Base-by-base conservation (phyloP, 2,329 filamentous ascomycete species). In the Fusarium xyrophilum region DNA sequence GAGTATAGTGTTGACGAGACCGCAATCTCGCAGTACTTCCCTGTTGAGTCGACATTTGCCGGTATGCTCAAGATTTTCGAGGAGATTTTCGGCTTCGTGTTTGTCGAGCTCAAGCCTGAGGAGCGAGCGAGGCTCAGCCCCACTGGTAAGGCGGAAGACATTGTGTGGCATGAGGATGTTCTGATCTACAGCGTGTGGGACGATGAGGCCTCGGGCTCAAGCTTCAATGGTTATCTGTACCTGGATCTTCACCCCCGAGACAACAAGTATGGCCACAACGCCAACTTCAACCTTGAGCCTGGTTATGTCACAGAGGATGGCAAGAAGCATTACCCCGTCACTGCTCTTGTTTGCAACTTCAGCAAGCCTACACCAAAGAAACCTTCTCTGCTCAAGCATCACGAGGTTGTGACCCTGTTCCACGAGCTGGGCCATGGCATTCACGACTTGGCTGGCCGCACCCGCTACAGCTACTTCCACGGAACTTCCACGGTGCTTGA, bases 1-100 rank as follows among this genome's bases (percentile, higher is more conserved):
- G 90, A 95, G 75, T 95, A 89, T 77, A 89, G 87, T 73, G 89
- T 96, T 46, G 91, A 95, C 68, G 91, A 95, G 77, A 88, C 89
- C 72, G 87, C 89, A 75, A 92, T 96, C 73, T 89, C 92, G 13
- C 91, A 96, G 79, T 96, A 94, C 79, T 96, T 96, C 81, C 92
- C 93, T 7, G 84, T 95, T 10, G 84, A 88, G 63, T 86, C 88
- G 17, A 93, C 91, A 0, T 89, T 96, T 52, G 84, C 85, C 30
- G 90, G 88, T 59, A 95, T 96, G 92, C 83, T 96, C 48, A 85
- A 88, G 72, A 95, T 95, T 73, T 96, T 96, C 68, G 91, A 96
- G 79, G 85, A 92, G 76, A 84, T 96, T 9, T 93, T 96, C 69
- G 93, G 92, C 19, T 83, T 96, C 36, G 87, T 88, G 8, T 96